Base-by-base conservation (phyloP, 1,139 yeast genomes). In the Hyphopichia wangnamkhiaoensis region DNA sequence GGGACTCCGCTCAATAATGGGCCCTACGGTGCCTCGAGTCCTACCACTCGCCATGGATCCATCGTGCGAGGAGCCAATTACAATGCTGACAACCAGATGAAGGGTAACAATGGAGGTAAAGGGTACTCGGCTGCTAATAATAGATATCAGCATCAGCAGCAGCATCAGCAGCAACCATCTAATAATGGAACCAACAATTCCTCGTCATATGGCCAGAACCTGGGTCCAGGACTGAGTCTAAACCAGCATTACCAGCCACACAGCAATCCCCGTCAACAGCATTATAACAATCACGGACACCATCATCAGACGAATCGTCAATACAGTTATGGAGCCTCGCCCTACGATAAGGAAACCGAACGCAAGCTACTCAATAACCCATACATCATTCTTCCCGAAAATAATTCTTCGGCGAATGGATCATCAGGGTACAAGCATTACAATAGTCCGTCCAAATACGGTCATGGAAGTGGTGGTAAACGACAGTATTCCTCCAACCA, bases 321-420 rank as follows among this genome's bases (percentile, higher is more conserved):
- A n/a, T n/a, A n/a, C n/a, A n/a, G n/a, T 12, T 31, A 21, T 12
- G 26, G 34, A 21, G 9, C 21, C 2, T 30, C 33, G 3, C 47
- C 27, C 28, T 59, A 58, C 40, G 65, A 61, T 37, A 57, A 55
- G 42, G 68, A 61, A 38, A 58, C 62, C 4, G 65, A 61, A 40
- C 41, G 68, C 37, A 51, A 57, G 37, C 43, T 62, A 21, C 49
- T 62, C 39, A 63, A 62, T 45, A 63, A 63, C 34, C 68, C 68
- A 2, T 62, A 61, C 44, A 61, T 62, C 21, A 60, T 63, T 19
- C 43, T 61, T 23, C 67, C 67, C 1, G 61, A 54, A 35, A 38
- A 10, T 47, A 41, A 28, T 34, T 33, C 33, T 21, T 7, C 10
- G 24, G 7, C 24, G 7, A 10, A 7, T 21, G 7, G 9, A 21